Conservation (phyloP, 2,329 filamentous ascomycete species). For the Phialophora macrospora region DNA sequence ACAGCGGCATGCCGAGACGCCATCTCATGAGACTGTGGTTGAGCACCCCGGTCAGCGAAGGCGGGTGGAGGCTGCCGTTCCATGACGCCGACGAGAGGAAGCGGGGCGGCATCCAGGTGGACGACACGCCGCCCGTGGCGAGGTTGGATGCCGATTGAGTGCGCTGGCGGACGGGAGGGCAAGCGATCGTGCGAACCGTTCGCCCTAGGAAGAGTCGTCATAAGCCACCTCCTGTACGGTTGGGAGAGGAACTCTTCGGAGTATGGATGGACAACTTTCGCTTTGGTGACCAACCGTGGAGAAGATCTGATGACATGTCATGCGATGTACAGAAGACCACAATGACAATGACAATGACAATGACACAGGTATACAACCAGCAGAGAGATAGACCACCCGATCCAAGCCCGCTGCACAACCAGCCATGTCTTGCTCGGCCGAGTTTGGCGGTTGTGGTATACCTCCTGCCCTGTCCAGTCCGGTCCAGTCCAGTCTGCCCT, state of each 20-base stretch:
- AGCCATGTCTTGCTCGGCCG: too few species aligned
- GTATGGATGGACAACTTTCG: too few species aligned
- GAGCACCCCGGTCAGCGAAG: constrained; percentile 78
- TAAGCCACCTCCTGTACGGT: not conserved
- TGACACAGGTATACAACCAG: too few species aligned
- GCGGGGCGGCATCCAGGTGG: constrained; percentile 84
- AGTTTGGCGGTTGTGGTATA: too few species aligned
- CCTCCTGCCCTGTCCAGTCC: too few species aligned
- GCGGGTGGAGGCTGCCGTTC: constrained; percentile 84
- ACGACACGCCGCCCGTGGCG: constrained; percentile 75
- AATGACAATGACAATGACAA: too few species aligned
- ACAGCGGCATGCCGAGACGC: constrained; percentile 56
- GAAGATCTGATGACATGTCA: not conserved
- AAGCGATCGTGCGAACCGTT: too few species aligned
- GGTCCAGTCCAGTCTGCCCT: too few species aligned
- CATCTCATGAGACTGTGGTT: constrained; percentile 87
- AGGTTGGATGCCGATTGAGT: constrained; percentile 74
- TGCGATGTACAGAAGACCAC: not conserved
- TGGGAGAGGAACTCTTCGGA: not conserved
- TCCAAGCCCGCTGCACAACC: too few species aligned
- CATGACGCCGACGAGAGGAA: constrained; percentile 82
- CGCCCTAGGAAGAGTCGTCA: not conserved
- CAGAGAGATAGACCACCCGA: too few species aligned
- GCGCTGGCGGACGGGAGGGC: not conserved
- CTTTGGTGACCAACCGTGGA: too few species aligned